Evolutionary conservation across 2,329 filamentous ascomycete species (phyloP), one percentile per base, ranked within the genome.

Genomic region (Chlorencoelia australis): DNA sequence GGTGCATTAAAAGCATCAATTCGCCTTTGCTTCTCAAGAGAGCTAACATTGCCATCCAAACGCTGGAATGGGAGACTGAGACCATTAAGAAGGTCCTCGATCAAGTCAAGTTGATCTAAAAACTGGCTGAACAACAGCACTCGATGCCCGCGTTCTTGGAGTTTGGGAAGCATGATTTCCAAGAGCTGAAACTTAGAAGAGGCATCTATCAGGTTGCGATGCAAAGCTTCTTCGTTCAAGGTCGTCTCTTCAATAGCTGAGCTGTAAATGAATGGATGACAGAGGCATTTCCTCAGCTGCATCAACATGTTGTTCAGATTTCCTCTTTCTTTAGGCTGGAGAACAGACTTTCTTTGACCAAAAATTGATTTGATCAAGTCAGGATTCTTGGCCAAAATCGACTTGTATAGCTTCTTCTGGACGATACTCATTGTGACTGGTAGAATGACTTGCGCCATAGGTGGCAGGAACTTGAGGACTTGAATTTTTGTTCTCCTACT

Each of bases 41-140:
- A 82, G 3, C 73, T 74, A 50, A 94, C 76, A 1, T 57, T 74
- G n/a, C 93, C 91, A 59, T 98, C 93, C 1, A 98, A 74, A 26
- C 91, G 82, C 42, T 81, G 74, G 55, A 82, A 86, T 4, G 69
- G 62, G 46, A 91, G 68, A 7, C 78, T 77, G 41, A 95, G 64
- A 1, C 82, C 82, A 26, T 73, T 71, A 4, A 98, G 62, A 49
- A 96, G 96, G 58, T 98, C 93, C 58, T 98, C 91, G 7, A 94
- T 65, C 26, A 98, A 82, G 50, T 88, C 79, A 3, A 98, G 69
- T 63, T 93, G 88, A 37, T 79, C 74, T 3, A 98, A 67, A 46
- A 96, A 98, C 55, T 98, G 91, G 55, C 87, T 95, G 61, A 98
- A 98, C 21, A 98, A 83, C 14, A 98, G 67, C 1, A 96, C 88